phyloP scores from a whole-genome alignment of 768 basidiomycete species.

The Stropharia rugosoannulata region DNA sequence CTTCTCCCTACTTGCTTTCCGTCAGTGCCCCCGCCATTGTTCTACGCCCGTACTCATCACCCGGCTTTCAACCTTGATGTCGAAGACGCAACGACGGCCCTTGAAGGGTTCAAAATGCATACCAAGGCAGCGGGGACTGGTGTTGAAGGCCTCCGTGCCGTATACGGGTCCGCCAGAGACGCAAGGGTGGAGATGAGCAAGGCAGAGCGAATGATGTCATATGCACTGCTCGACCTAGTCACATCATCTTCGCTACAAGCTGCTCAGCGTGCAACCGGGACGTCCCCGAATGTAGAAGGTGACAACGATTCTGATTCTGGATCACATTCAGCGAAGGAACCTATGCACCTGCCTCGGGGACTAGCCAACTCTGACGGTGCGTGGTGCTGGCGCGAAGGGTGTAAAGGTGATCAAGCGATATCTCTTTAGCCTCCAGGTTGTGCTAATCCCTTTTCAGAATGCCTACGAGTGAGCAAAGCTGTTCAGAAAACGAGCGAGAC shows the following conservation, averaged over 20 bases:
- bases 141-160: slow-evolving; percentile 62
- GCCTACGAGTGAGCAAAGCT: slow-evolving; percentile 75
- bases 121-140: slow-evolving; percentile 65
- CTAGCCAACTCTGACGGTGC: slow-evolving; percentile 71
- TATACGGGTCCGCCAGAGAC: slow-evolving; percentile 63
- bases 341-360: slow-evolving; percentile 43
- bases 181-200: slow-evolving; percentile 81
- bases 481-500: slow-evolving; percentile 75
- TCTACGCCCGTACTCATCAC: slow-evolving; percentile 80
- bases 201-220: slow-evolving; percentile 71
- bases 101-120: slow-evolving; percentile 65
- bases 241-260: slow-evolving; percentile 63
- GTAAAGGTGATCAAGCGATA: slow-evolving; percentile 53
- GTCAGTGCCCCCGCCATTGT: slow-evolving; percentile 64
- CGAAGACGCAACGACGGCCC: slow-evolving; percentile 61
- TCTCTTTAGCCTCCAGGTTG: not conserved
- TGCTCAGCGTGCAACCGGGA: slow-evolving; percentile 39
- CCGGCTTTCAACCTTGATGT: slow-evolving; percentile 82
- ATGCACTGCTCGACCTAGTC: slow-evolving; percentile 71
- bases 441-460: slow-evolving; percentile 43
- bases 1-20: slow-evolving; percentile 60
- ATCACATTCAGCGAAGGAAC: slow-evolving; percentile 2
- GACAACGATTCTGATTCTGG: slow-evolving; percentile 11
- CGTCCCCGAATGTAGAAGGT: slow-evolving; percentile 49
- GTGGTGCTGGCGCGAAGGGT: slow-evolving; percentile 86